Evolutionary conservation across 192 early-diverging fungal genomes (phyloP).

Genomic region (Coemansia sp.): DNA sequence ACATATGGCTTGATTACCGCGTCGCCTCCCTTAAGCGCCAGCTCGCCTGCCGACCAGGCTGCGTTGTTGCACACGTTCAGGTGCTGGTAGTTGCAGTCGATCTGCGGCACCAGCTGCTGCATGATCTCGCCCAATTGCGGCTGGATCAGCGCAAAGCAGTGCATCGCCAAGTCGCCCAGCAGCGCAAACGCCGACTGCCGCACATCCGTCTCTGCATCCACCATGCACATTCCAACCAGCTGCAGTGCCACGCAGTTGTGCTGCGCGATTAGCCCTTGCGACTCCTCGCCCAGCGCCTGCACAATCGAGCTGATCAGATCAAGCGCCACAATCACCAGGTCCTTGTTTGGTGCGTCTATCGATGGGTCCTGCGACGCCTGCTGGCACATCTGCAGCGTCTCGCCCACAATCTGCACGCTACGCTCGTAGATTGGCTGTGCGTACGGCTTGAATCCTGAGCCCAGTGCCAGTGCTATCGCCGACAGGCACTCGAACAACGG

Average conservation of each 20-base stretch:
- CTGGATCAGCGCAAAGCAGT: slow-evolving; percentile 77
- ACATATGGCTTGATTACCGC: slow-evolving; percentile 80
- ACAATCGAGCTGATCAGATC: slow-evolving; percentile 93
- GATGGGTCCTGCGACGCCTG: slow-evolving; percentile 56
- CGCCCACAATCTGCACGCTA: slow-evolving; percentile 84
- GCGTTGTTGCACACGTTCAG: slow-evolving; percentile 97
- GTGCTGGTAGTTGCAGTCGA: slow-evolving; percentile 58
- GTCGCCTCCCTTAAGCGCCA: slow-evolving; percentile 78
- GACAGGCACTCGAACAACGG: slow-evolving; percentile 92
- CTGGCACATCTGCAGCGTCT: slow-evolving; percentile 72
- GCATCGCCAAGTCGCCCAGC: slow-evolving; percentile 94
- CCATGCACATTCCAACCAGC: slow-evolving; percentile 81
- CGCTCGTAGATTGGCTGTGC: slow-evolving; percentile 83
- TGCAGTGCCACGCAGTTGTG: slow-evolving; percentile 72
- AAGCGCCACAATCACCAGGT: slow-evolving; percentile 94
- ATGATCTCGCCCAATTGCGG: slow-evolving; percentile 81
- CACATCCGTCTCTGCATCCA: slow-evolving; percentile 74
- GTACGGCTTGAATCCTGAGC: slow-evolving; percentile 83
- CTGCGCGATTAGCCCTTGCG: slow-evolving; percentile 73
- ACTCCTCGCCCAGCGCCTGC: slow-evolving; percentile 80
- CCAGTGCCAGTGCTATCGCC: slow-evolving; percentile 82
- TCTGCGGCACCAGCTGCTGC: slow-evolving; percentile 74
- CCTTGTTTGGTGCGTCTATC: slow-evolving; percentile 76
- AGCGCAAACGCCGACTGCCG: slow-evolving; percentile 95
- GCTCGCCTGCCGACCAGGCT: slow-evolving; percentile 96